Conservation (phyloP, 169 alveolate genomes). For the Plasmodium falciparum region DNA sequence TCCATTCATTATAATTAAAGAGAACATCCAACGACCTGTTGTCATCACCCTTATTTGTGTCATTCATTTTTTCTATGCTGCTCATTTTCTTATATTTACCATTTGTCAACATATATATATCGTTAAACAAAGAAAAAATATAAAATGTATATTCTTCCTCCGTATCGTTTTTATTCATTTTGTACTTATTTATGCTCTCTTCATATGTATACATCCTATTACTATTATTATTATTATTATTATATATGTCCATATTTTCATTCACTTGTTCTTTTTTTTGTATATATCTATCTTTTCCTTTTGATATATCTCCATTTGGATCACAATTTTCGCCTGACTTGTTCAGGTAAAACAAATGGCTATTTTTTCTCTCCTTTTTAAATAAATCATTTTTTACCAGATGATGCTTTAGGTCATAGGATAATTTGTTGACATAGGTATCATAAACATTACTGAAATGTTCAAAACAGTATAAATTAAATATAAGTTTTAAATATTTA, state of each 20-base stretch:
- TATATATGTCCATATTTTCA: no score
- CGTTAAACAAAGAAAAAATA: slow-evolving; percentile 34
- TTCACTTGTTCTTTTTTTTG: no score
- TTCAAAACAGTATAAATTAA: slow-evolving; percentile 29
- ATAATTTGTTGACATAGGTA: slow-evolving; percentile 10
- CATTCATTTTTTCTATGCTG: no score
- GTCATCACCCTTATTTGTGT: not conserved
- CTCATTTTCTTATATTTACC: not conserved
- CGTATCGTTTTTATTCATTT: not conserved
- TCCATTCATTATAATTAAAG: slow-evolving; percentile 52
- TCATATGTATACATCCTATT: no score
- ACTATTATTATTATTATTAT: no score
- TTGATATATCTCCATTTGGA: not conserved
- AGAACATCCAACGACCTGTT: not conserved
- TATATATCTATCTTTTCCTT: not conserved
- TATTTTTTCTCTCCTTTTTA: slow-evolving; percentile 5
- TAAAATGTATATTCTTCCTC: slow-evolving; percentile 15
- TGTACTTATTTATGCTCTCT: no score
- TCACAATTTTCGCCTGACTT: slow-evolving; percentile 19
- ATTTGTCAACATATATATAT: slow-evolving; percentile 49
- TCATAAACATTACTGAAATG: slow-evolving; percentile 41
- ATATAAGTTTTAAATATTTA: slow-evolving; percentile 18
- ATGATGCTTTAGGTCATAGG: slow-evolving; percentile 40
- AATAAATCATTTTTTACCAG: slow-evolving; percentile 37
- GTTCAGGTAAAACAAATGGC: slow-evolving; percentile 24